Conservation (phyloP, 2,329 filamentous ascomycete genomes). For the Sphaerulina populicola region DNA sequence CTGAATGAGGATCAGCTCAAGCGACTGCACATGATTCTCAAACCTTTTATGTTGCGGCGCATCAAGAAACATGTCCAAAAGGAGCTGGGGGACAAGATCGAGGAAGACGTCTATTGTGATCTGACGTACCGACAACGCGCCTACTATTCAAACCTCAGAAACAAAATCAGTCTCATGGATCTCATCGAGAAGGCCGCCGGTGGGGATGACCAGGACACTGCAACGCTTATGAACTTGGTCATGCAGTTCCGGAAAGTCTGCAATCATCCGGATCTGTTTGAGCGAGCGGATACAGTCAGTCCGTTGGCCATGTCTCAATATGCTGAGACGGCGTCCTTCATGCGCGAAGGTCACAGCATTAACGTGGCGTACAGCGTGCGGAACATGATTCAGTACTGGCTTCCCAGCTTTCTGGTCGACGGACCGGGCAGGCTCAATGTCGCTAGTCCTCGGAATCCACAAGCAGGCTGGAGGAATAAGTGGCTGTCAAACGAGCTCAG, state of each 20-base stretch:
- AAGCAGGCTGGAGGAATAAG: conserved; percentile 70
- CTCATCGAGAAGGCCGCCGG: conserved; percentile 93
- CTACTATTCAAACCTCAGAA: conserved; percentile 83
- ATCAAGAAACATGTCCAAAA: conserved; percentile 99
- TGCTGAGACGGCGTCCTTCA: conserved; percentile 89
- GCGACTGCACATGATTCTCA: conserved; percentile 95
- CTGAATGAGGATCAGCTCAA: conserved; percentile 96
- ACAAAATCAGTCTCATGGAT: conserved; percentile 98
- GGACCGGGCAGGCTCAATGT: conserved; percentile 68
- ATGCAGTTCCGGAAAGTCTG: conserved; percentile 99
- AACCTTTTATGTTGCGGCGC: conserved; percentile 98
- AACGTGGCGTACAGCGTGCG: conserved; percentile 79
- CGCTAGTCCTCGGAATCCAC: conserved; percentile 62
- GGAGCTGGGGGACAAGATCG: conserved; percentile 97
- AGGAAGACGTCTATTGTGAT: conserved; percentile 91
- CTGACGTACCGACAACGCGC: conserved; percentile 92
- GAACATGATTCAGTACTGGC: conserved; percentile 72
- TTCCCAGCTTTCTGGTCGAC: conserved; percentile 77
- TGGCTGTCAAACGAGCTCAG: conserved; percentile 78
- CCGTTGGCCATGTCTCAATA: conserved; percentile 78
- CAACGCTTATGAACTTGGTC: conserved; percentile 95
- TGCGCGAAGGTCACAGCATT: conserved; percentile 75
- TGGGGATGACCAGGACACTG: conserved; percentile 88
- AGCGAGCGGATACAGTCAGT: conserved; percentile 83
- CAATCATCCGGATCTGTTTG: conserved; percentile 95